Evolutionary conservation across 2,329 filamentous ascomycete genomes (phyloP).

Genomic region (Penicillium sp.): DNA sequence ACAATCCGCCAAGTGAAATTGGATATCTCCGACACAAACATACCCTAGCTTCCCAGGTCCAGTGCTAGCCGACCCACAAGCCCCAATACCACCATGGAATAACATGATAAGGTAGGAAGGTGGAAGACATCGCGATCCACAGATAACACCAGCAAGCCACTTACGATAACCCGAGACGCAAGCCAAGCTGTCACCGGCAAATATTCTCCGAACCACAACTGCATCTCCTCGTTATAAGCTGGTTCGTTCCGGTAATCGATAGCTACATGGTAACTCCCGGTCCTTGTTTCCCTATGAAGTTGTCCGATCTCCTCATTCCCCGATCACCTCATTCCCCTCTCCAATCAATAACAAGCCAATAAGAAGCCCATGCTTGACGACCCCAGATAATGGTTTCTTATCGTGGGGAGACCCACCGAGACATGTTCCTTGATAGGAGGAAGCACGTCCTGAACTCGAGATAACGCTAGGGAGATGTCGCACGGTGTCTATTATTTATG

Average conservation of each 20-base stretch:
- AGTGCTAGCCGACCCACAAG: background rate
- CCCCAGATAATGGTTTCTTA: conserved; percentile 23
- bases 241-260: background rate
- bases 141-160: background rate
- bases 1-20: background rate
- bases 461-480: conserved; percentile 7
- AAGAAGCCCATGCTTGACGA: background rate
- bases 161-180: background rate
- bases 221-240: background rate
- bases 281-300: background rate
- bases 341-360: conserved; percentile 4
- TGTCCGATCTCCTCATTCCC: background rate
- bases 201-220: background rate
- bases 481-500: background rate
- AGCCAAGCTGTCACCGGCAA: conserved; percentile 4
- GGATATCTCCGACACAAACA: no score
- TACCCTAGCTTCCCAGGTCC: background rate
- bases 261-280: background rate
- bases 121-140: background rate
- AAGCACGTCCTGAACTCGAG: background rate
- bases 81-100: background rate
- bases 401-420: conserved; percentile 12
- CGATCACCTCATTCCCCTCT: conserved; percentile 18
- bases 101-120: background rate
- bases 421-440: conserved; percentile 12